Conservation (phyloP, 805 yeast species). For the Saturnispora dispora region DNA sequence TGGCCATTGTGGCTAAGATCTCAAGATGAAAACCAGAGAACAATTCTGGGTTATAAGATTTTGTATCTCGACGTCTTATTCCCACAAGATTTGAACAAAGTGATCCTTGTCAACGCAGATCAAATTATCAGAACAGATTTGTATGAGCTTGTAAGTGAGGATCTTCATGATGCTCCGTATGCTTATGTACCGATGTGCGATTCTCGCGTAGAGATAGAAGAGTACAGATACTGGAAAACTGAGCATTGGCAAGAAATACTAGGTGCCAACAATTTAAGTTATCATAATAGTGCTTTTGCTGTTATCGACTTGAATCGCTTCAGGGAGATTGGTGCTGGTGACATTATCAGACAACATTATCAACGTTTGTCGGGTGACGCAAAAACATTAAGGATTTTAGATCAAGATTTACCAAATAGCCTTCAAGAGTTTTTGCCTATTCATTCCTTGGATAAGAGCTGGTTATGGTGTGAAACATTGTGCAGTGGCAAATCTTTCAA, state of each 20-base stretch:
- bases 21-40: slow-evolving; percentile 70
- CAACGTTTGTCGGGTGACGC: slow-evolving; percentile 76
- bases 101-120: slow-evolving; percentile 82
- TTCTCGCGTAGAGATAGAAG: slow-evolving; percentile 70
- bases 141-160: slow-evolving; percentile 55
- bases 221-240: slow-evolving; percentile 82
- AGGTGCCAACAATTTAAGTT: slow-evolving; percentile 46
- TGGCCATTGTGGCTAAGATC: slow-evolving; percentile 90
- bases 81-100: slow-evolving; percentile 65
- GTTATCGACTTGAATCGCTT: slow-evolving; percentile 68
- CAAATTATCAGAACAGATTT: slow-evolving; percentile 73
- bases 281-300: slow-evolving; percentile 79
- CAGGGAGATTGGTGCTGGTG: slow-evolving; percentile 66
- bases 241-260: slow-evolving; percentile 80
- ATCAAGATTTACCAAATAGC: slow-evolving; percentile 91
- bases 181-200: slow-evolving; percentile 87
- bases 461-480: slow-evolving; percentile 96
- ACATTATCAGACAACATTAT: slow-evolving; percentile 71
- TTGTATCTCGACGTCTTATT: slow-evolving; percentile 79
- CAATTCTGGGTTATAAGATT: slow-evolving; percentile 83
- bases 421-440: slow-evolving; percentile 62
- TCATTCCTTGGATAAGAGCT: slow-evolving; percentile 65
- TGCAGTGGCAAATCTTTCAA: slow-evolving; percentile 55
- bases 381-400: slow-evolving; percentile 68
- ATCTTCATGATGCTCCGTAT: slow-evolving; percentile 74